These are phyloP conservation scores for Cytospora piceae DNA, from an alignment of 2,329 filamentous ascomycete species.

Conservation along the genomic window DNA sequence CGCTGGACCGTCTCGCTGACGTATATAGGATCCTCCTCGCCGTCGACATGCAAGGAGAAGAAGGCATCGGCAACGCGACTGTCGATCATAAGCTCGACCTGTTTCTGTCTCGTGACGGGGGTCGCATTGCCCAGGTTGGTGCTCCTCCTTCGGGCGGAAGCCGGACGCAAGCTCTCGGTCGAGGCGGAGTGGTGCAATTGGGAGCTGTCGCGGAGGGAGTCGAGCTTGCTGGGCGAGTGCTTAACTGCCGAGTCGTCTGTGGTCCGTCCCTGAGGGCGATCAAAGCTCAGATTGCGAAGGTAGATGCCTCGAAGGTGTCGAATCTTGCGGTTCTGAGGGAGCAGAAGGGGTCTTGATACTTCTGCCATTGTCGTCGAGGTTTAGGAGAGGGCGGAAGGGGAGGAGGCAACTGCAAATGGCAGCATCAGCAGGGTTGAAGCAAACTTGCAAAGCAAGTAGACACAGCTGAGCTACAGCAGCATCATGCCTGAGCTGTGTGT, in stretches of 20 bases:
- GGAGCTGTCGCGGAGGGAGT: slow-evolving; percentile 50
- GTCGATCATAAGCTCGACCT: slow-evolving; percentile 73
- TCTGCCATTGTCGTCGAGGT: slow-evolving; percentile 38
- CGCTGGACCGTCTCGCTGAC: slow-evolving; percentile 80
- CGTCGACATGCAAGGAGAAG: slow-evolving; percentile 78
- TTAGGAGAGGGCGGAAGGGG: too few species aligned
- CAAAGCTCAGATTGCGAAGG: slow-evolving; percentile 80
- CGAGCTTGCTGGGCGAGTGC: slow-evolving; percentile 69
- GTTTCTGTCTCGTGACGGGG: slow-evolving; percentile 66
- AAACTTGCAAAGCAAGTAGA: slow-evolving; percentile 14
- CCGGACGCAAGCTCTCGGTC: slow-evolving; percentile 53
- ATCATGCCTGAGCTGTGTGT: background rate
- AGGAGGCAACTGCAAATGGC: slow-evolving; percentile 17
- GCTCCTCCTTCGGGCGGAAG: slow-evolving; percentile 48
- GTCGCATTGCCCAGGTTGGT: slow-evolving; percentile 52
- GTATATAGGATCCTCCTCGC: slow-evolving; percentile 75
- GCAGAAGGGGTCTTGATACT: slow-evolving; percentile 52
- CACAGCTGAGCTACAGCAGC: background rate
- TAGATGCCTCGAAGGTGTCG: slow-evolving; percentile 87
- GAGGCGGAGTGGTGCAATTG: slow-evolving; percentile 61
- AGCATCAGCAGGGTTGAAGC: slow-evolving; percentile 22
- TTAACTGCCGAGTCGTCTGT: slow-evolving; percentile 79
- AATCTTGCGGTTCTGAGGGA: slow-evolving; percentile 81
- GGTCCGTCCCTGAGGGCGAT: slow-evolving; percentile 59
- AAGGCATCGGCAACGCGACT: slow-evolving; percentile 82